Percentiles rank a stretch among this genome's conserved stretches.
Evolutionary conservation across 73 alveolate genomes (phyloP).

Genomic region (Paramecium pentaurelia): DNA sequence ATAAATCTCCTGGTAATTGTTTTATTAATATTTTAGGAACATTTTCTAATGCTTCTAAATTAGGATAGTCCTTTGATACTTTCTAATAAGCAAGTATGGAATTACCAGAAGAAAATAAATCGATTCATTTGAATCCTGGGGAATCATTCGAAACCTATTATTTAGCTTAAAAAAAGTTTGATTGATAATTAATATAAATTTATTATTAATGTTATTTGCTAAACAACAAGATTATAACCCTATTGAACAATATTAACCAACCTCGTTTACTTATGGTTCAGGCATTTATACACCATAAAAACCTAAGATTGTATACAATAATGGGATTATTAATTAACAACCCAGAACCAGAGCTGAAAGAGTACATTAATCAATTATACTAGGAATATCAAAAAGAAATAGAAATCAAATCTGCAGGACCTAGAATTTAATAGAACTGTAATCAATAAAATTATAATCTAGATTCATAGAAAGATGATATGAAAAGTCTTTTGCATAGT

Average conservation of each 20-base stretch:
- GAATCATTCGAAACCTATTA: slow-evolving; percentile 49
- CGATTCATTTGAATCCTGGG: slow-evolving; percentile 43
- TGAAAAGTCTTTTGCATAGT: slow-evolving; percentile 47
- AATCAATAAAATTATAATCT: neutral
- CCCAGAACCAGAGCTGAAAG: slow-evolving; percentile 51
- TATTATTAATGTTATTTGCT: neutral
- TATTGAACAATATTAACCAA: neutral
- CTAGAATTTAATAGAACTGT: neutral
- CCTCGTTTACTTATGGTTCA: neutral
- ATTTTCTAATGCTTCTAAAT: slow-evolving; percentile 24
- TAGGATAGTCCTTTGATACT: slow-evolving; percentile 25
- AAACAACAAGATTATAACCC: slow-evolving; percentile 31
- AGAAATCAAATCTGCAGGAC: neutral
- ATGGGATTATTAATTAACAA: neutral
- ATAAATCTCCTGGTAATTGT: slow-evolving; percentile 36
- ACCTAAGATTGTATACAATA: neutral
- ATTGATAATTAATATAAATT: slow-evolving; percentile 10
- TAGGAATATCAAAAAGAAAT: slow-evolving; percentile 4
- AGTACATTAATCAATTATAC: neutral
- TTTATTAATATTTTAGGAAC: neutral
- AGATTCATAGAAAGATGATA: slow-evolving; percentile 2
- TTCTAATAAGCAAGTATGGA: slow-evolving; percentile 30
- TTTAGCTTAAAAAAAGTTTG: neutral
- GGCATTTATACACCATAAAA: slow-evolving; percentile 12
- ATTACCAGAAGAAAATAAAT: slow-evolving; percentile 3